Conservation (phyloP, 495 filamentous ascomycete species). For the Astrothelium macrocarpum region DNA sequence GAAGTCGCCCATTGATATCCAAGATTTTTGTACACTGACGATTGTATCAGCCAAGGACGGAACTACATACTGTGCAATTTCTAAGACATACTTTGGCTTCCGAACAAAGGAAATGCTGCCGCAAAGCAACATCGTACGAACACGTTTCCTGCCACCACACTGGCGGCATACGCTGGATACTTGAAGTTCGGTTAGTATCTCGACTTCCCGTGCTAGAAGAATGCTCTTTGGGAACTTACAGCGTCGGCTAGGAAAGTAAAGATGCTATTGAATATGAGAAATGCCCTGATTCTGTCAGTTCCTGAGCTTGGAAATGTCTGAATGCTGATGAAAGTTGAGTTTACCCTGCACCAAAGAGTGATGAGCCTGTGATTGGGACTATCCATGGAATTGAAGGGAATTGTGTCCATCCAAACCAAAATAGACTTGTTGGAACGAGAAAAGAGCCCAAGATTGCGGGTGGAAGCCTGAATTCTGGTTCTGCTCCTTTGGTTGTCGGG, state of each 20-base stretch:
- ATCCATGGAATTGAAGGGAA: slow-evolving; percentile 65
- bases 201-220: too few relatives aligned
- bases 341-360: slow-evolving; percentile 18
- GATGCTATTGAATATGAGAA: slow-evolving; percentile 63
- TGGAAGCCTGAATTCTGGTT: slow-evolving; percentile 26
- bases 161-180: slow-evolving; percentile 74
- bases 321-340: slow-evolving; percentile 50
- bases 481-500: slow-evolving; percentile 38
- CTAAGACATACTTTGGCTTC: slow-evolving; percentile 48
- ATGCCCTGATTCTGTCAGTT: slow-evolving; percentile 42
- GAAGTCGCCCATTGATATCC: slow-evolving; percentile 32
- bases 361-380: slow-evolving; percentile 41
- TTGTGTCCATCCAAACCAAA: slow-evolving; percentile 74
- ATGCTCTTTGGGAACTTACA: slow-evolving; percentile 20
- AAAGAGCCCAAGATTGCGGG: slow-evolving; percentile 32
- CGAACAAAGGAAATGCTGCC: slow-evolving; percentile 62
- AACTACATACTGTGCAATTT: slow-evolving; percentile 14
- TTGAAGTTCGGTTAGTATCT: slow-evolving; percentile 5
- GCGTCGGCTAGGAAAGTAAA: slow-evolving; percentile 83
- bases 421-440: slow-evolving; percentile 63
- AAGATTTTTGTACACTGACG: slow-evolving; percentile 24
- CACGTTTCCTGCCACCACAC: slow-evolving; percentile 74
- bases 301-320: slow-evolving; percentile 23
- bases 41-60: slow-evolving; percentile 26
- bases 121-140: slow-evolving; percentile 74